These are phyloP conservation scores for Neonothopanus nambi DNA, from an alignment of 1,284 basidiomycete genomes.

Conservation along the genomic window DNA sequence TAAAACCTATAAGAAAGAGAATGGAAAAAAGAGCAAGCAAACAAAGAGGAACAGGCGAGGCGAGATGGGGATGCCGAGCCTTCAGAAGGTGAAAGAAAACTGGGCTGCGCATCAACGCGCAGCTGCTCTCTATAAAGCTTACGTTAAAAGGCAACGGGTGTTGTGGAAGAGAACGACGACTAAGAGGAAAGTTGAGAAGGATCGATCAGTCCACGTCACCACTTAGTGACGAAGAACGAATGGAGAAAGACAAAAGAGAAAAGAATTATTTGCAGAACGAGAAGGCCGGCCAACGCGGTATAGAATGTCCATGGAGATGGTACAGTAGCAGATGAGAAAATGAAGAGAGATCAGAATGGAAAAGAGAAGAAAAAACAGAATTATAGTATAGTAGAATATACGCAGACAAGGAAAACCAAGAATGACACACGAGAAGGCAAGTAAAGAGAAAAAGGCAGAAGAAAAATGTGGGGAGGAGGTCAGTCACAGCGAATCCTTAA, in stretches of 20 bases:
- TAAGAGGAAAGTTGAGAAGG: constrained; percentile 2
- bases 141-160: neutral
- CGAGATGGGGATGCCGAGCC: too few relatives aligned
- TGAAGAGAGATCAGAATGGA: neutral
- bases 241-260: neutral
- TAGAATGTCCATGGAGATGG: neutral
- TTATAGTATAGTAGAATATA: constrained; percentile 2
- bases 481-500: neutral
- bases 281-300: neutral
- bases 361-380: neutral
- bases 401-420: neutral
- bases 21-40: neutral
- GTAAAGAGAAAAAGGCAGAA: neutral
- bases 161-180: constrained; percentile 6
- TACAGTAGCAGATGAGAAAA: neutral
- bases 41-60: neutral
- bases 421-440: constrained; percentile 7
- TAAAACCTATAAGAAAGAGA: neutral
- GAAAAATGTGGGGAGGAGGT: neutral
- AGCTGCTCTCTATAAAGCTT: constrained; percentile 12
- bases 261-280: neutral
- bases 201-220: neutral
- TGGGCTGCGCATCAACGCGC: too few relatives aligned
- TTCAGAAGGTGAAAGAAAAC: neutral
- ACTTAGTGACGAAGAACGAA: neutral